These are phyloP conservation scores for Trichoderma asperellum DNA, from an alignment of 2,329 filamentous ascomycete genomes.

Conservation along the genomic window DNA sequence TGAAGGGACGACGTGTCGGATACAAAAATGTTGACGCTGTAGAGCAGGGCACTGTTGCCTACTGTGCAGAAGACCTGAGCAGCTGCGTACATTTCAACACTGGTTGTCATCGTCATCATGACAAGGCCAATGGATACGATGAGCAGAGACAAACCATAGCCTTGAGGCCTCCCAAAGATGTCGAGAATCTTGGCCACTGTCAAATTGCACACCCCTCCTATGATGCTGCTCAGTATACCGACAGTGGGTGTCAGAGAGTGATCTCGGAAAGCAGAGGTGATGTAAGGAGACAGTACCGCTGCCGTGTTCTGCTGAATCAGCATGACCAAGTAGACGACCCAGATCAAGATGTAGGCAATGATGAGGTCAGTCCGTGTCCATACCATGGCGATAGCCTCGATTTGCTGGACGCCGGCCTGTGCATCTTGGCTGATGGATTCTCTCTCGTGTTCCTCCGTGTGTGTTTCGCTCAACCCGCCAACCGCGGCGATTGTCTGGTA, in stretches of 20 bases:
- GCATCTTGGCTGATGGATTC: conserved; percentile 32
- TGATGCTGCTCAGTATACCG: conserved; percentile 57
- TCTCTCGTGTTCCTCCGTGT: background rate
- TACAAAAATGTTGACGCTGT: conserved; percentile 60
- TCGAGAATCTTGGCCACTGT: conserved; percentile 70
- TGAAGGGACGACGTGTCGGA: conserved; percentile 68
- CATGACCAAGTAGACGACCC: conserved; percentile 47
- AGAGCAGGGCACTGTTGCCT: conserved; percentile 55
- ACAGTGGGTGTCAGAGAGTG: conserved; percentile 60
- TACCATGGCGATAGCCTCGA: conserved; percentile 47
- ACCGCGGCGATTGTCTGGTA: background rate
- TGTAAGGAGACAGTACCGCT: conserved; percentile 49
- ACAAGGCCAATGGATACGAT: conserved; percentile 59
- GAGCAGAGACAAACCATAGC: conserved; percentile 57
- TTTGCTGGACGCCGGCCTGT: conserved; percentile 50
- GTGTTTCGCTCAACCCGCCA: background rate
- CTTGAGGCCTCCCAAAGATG: conserved; percentile 68
- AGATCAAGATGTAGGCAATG: conserved; percentile 49
- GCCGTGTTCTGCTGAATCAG: conserved; percentile 45
- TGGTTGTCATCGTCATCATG: conserved; percentile 67
- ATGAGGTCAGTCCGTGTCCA: conserved; percentile 49
- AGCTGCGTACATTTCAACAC: conserved; percentile 64
- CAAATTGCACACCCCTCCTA: conserved; percentile 64
- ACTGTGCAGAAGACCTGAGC: conserved; percentile 69
- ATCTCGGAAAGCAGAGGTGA: conserved; percentile 53